These are phyloP conservation scores for Tylopilus sp. DNA, from an alignment of 768 basidiomycete genomes.

Conservation along the genomic window DNA sequence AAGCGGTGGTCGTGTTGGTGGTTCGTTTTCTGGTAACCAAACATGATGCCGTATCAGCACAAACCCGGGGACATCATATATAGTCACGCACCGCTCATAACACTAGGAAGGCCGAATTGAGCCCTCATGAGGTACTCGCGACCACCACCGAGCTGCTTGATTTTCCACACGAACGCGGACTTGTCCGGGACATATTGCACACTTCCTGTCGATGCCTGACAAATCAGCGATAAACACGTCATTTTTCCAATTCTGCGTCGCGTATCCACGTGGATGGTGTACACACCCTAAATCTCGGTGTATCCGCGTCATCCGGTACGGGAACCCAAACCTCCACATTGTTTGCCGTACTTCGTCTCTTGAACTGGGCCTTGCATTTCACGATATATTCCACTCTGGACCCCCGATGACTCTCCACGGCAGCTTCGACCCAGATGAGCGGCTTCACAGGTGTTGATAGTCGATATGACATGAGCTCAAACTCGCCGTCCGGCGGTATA, in stretches of 20 bases:
- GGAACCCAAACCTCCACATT: conserved; percentile 99
- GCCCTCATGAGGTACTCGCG: conserved; percentile 98
- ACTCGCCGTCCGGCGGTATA: conserved; percentile 98
- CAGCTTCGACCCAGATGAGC: conserved; percentile 90
- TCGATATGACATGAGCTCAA: conserved; percentile 98
- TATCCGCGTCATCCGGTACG: conserved; percentile 98
- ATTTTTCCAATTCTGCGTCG: background rate
- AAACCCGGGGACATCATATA: background rate
- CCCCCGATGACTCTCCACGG: conserved; percentile 93
- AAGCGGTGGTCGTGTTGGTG: conserved; percentile 80
- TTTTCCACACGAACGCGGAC: conserved; percentile 98
- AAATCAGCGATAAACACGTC: background rate
- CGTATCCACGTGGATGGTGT: background rate
- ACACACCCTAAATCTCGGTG: conserved; percentile 87
- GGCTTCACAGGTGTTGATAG: conserved; percentile 96
- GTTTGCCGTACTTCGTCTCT: conserved; percentile 92
- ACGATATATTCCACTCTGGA: conserved; percentile 94
- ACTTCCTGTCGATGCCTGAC: conserved; percentile 86
- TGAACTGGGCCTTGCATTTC: conserved; percentile 96
- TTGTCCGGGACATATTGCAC: conserved; percentile 98
- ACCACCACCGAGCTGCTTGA: conserved; percentile 94
- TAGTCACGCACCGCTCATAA: conserved; percentile 83
- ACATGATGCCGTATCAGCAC: conserved; percentile 32
- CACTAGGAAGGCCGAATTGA: conserved; percentile 94
- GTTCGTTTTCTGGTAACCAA: conserved; percentile 59